Evolutionary conservation across 352 stramenopile genomes (phyloP), one percentile per base, ranked within the genome.

Genomic region (Pythium apleroticum): DNA sequence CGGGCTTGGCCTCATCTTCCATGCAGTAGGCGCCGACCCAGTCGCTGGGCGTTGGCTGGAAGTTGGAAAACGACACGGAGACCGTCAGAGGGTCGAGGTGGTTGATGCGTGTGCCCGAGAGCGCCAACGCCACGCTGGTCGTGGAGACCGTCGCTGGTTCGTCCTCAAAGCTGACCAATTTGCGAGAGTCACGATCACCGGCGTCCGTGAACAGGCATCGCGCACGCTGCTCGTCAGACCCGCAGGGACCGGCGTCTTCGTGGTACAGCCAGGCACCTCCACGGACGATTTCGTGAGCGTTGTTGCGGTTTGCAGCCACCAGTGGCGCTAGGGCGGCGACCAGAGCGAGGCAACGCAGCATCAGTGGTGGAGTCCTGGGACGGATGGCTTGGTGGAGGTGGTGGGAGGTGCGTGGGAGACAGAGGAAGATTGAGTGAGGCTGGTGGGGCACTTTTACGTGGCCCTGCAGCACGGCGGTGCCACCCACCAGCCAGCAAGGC

Each of bases 11-110:
- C 30, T 60, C 48, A 15, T 69, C 55, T 31, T 73, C 56, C 10
- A 65, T 33, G 39, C 66, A 73, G 50, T 63, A 73, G 1, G 33
- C 56, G 17, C 54, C 66, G 43, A 73, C n/a, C 66, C 55, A 69
- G 61, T 73, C 66, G 9, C 52, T 35, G 15, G 19, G 1, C 10
- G 45, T 53, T 9, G 48, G 33, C 4, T 52, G 22, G 39, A 31
- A 41, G 46, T 9, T 14, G 2, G 12, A 14, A 19, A 64, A 57
- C 22, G 30, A 28, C 4, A 41, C 17, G 0, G 45, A 50, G n/a
- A 64, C 48, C 2, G 22, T 48, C 2, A 64, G 30, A 9, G n/a
- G 46, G 31, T 64, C 46, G 20, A 57, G 48, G 24, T 64, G 57
- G 14, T 33, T 33, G 46, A 64, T 57, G 25, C 45, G 25, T 3